phyloP scores from a whole-genome alignment of 2,329 filamentous ascomycete species.

The Ophiosphaerella herpotricha region DNA sequence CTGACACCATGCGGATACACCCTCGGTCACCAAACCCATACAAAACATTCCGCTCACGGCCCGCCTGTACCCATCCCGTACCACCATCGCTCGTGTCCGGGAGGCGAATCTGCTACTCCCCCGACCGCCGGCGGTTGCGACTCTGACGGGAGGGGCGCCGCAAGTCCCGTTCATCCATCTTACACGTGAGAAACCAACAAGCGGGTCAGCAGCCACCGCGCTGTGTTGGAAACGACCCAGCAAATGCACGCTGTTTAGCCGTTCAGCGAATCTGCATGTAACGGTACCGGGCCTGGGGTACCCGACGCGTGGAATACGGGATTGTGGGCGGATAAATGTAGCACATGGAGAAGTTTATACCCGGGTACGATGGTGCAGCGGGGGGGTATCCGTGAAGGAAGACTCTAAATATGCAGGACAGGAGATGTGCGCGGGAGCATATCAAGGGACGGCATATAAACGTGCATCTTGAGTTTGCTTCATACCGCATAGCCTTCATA shows the following conservation, averaged over 20 bases:
- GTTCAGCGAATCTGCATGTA: neutral
- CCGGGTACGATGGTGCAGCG: neutral
- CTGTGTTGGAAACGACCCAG: neutral
- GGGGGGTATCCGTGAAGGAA: neutral
- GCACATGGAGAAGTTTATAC: too few relatives aligned
- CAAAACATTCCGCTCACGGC: neutral
- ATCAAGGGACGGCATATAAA: neutral
- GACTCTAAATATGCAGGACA: neutral
- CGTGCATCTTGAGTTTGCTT: neutral
- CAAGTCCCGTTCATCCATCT: conserved; percentile 4
- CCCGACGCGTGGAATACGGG: neutral
- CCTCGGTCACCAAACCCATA: too few relatives aligned
- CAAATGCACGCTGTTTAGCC: conserved; percentile 11
- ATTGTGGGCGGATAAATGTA: neutral
- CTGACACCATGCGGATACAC: too few relatives aligned
- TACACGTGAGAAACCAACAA: neutral
- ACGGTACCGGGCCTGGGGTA: conserved; percentile 9
- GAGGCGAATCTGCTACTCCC: neutral
- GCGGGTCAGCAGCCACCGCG: conserved; percentile 13
- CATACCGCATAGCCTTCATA: neutral
- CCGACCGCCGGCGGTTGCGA: neutral
- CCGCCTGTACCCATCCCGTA: neutral
- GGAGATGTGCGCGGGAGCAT: neutral
- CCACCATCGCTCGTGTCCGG: neutral
- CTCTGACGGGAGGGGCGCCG: neutral